Conservation (phyloP, 1,139 yeast genomes). For the Candida tetrigidarum region DNA sequence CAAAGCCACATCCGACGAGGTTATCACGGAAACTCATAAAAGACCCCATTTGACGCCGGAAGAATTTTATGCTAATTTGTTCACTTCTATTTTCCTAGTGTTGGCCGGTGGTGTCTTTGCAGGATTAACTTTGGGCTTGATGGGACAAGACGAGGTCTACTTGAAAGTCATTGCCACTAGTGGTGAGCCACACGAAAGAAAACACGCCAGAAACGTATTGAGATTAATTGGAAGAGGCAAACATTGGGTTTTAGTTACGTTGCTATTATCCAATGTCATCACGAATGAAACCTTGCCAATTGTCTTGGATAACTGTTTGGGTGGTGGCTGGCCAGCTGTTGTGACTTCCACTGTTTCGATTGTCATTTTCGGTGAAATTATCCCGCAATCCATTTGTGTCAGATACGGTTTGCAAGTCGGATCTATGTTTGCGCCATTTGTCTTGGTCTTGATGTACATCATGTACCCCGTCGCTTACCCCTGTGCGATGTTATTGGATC, state of each 20-base stretch:
- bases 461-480: conserved; percentile 97
- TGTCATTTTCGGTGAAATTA: conserved; percentile 94
- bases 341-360: conserved; percentile 90
- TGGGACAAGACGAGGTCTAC: conserved; percentile 98
- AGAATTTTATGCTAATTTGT: conserved; percentile 57
- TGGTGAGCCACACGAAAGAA: conserved; percentile 64
- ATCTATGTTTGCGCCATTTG: conserved; percentile 89
- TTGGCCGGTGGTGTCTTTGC: conserved; percentile 95
- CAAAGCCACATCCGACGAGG: conserved; percentile 10
- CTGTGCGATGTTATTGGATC: conserved; percentile 78
- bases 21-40: conserved; percentile 8
- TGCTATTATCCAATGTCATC: conserved; percentile 83
- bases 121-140: conserved; percentile 89
- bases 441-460: conserved; percentile 77
- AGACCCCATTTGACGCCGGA: conserved; percentile 33
- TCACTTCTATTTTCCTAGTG: conserved; percentile 70
- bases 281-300: conserved; percentile 96
- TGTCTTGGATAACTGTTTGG: conserved; percentile 87
- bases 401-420: conserved; percentile 93
- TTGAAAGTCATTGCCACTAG: conserved; percentile 69
- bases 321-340: conserved; percentile 99
- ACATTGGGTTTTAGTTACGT: conserved; percentile 97
- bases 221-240: conserved; percentile 78
- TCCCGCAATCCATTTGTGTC: conserved; percentile 93
- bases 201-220: conserved; percentile 76